Conservation (phyloP, 1,284 basidiomycete genomes). For the Cutaneotrichosporon cyanovorans region DNA sequence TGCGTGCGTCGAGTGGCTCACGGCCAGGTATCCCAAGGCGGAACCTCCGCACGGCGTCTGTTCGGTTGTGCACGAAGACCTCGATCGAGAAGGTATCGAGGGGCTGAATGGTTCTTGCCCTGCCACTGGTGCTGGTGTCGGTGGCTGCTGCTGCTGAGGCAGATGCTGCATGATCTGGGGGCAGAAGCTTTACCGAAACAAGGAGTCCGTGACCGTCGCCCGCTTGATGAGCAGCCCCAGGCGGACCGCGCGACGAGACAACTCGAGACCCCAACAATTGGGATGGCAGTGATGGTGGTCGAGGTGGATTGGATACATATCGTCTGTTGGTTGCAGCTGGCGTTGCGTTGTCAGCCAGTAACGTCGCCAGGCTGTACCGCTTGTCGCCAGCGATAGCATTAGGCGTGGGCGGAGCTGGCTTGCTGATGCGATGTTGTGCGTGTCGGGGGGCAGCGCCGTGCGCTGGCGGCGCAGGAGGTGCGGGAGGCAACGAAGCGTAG, state of each 20-base stretch:
- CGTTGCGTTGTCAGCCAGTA: slow-evolving; percentile 19
- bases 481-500: slow-evolving; percentile 26
- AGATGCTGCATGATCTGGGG: not conserved
- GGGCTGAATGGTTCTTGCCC: slow-evolving; percentile 53
- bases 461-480: slow-evolving; percentile 12
- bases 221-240: not conserved
- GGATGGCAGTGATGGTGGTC: slow-evolving; percentile 12
- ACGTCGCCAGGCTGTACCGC: slow-evolving; percentile 38
- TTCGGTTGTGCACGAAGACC: slow-evolving; percentile 80
- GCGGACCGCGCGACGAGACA: not conserved
- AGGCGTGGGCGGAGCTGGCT: slow-evolving; percentile 13
- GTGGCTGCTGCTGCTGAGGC: not conserved
- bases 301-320: slow-evolving; percentile 9
- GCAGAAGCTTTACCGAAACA: slow-evolving; percentile 62
- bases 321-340: not conserved
- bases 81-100: slow-evolving; percentile 72
- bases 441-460: slow-evolving; percentile 6
- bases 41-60: slow-evolving; percentile 65
- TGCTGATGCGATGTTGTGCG: slow-evolving; percentile 2
- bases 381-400: slow-evolving; percentile 45
- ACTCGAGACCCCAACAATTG: not conserved
- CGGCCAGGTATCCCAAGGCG: slow-evolving; percentile 62
- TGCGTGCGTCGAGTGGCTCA: slow-evolving; percentile 42
- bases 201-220: slow-evolving; percentile 49
- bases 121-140: not conserved